Evolutionary conservation across 176 grass and related monocot genomes (phyloP).

Genomic region (Eragrostis nindensis): DNA sequence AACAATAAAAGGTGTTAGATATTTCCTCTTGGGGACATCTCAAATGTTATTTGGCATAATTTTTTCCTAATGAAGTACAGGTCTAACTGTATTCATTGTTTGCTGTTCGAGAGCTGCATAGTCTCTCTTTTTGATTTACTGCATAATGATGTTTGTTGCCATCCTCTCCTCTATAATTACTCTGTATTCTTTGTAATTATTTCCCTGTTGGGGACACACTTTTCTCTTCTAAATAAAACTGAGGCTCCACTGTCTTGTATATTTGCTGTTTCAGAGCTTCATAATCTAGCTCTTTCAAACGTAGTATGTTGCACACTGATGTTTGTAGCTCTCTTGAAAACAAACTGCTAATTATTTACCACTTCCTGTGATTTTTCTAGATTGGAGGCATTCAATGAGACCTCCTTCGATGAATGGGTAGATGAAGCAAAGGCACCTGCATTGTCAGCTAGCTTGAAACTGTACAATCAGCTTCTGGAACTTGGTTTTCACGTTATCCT

Average conservation of each 20-base stretch:
- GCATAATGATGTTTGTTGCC: background rate
- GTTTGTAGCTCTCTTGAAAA: background rate
- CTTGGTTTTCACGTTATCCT: conserved; percentile 81
- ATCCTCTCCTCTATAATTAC: background rate
- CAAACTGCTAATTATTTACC: conserved; percentile 30
- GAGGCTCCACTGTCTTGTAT: background rate
- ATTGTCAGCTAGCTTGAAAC: conserved; percentile 74
- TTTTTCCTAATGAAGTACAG: background rate
- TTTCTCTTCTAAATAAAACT: background rate
- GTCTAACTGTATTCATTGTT: background rate
- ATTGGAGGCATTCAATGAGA: conserved; percentile 63
- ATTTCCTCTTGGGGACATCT: background rate
- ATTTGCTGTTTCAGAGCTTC: conserved; percentile 7
- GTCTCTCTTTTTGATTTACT: background rate
- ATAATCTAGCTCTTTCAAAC: background rate
- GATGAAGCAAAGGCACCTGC: conserved; percentile 60
- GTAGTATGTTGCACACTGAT: background rate
- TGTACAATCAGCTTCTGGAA: conserved; percentile 70
- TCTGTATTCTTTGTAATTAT: conserved; percentile 27
- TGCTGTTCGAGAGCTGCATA: background rate
- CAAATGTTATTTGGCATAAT: background rate
- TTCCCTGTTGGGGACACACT: too few species aligned
- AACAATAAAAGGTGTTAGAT: background rate
- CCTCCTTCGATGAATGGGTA: conserved; percentile 80
- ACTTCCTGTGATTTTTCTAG: conserved; percentile 47